Evolutionary conservation across 805 yeast genomes (phyloP).

Genomic region (Hanseniaspora pseudoguilliermondii): DNA sequence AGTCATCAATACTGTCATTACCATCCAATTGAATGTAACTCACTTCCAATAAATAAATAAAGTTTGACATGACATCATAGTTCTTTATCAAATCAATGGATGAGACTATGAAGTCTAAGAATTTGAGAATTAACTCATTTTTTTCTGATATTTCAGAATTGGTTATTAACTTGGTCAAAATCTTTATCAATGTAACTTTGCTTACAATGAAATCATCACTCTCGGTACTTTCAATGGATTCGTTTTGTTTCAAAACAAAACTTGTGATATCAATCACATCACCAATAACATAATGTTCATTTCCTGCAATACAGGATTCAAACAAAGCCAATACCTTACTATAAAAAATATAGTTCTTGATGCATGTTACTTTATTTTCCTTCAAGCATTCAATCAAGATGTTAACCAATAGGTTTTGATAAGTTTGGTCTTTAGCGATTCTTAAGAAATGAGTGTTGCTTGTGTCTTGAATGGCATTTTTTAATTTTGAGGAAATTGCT

Average conservation of each 20-base stretch:
- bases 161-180: not conserved
- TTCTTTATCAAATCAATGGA: constrained; percentile 37
- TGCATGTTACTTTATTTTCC: not conserved
- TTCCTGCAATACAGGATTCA: constrained; percentile 17
- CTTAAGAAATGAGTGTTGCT: not conserved
- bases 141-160: constrained; percentile 21
- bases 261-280: constrained; percentile 37
- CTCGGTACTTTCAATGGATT: constrained; percentile 21
- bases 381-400: not conserved
- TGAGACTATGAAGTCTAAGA: constrained; percentile 35
- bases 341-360: constrained; percentile 17
- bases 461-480: not conserved
- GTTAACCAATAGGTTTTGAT: not conserved
- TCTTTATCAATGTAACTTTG: constrained; percentile 1
- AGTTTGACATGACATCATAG: constrained; percentile 26
- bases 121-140: constrained; percentile 24
- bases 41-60: constrained; percentile 36
- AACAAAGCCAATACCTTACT: constrained; percentile 21
- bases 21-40: constrained; percentile 36
- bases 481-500: not conserved
- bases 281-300: constrained; percentile 29
- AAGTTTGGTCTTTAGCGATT: not conserved
- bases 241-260: constrained; percentile 27
- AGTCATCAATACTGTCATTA: constrained; percentile 12
- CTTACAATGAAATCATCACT: constrained; percentile 15